Evolutionary conservation across 768 basidiomycete genomes (phyloP), one percentile per base, ranked within the genome.

Genomic region (Termitomyces sp.): DNA sequence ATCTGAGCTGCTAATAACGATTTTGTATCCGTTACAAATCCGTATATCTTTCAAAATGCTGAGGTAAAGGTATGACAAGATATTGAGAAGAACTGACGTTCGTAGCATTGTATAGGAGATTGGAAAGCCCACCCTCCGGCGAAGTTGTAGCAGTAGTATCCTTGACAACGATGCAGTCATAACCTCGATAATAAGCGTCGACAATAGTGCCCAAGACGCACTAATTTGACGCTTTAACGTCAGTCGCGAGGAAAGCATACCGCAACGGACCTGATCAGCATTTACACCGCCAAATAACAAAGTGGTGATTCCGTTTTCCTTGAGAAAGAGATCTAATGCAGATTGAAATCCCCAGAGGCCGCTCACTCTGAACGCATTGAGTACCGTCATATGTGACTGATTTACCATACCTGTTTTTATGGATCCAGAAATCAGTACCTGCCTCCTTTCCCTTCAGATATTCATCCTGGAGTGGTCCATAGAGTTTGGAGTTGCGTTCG

Each of bases 361-460:
- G 63, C 85, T 85, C 80, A 85, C 84, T 51, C 86, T 85, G 54
- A 59, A 5, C 18, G 6, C n/a, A 44, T 54, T 14, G 42, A 18
- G 24, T 22, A 45, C 28, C 18, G 6, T 46, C 10, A 22, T 59
- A 57, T 7, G 40, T 35, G 43, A 10, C 45, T 22, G 12, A 28
- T 59, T 45, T 38, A 18, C 22, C 36, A 30, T 42, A 82, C 84
- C 85, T 72, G 68, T 87, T 88, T 69, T 87, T 88, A 68, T 87
- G 82, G 52, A 88, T 83, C 85, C 85, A 87, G 59, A 85, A 76
- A 68, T 88, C 86, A 10, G 83, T 84, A 0, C 85, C 85, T 6
- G 68, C 70, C 13, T 77, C 70, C 58, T 75, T 70, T 18, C 85
- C 86, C 51, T 78, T 73, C 54, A 80, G 47, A 63, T 78, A 87